Evolutionary conservation across 1,284 basidiomycete species (phyloP).

Genomic region (Anthracocystis panici-leucophaei): DNA sequence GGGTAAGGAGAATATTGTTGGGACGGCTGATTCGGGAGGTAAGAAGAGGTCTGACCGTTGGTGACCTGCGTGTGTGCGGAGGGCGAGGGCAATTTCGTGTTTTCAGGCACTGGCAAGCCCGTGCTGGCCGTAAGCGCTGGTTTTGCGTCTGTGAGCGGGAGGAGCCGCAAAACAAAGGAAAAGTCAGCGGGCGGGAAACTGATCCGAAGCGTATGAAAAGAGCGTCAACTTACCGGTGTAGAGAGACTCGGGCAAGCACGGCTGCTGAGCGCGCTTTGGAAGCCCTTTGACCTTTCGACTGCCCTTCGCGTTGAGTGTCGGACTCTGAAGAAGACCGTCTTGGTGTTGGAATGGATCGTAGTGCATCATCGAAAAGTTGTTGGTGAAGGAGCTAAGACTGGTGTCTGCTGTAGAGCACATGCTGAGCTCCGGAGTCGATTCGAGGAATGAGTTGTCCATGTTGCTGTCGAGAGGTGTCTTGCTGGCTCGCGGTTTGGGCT

Average conservation of each 20-base stretch:
- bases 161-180: neutral
- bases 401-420: conserved; percentile 41
- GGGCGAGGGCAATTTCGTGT: neutral
- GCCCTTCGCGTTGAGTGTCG: conserved; percentile 20
- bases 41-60: conserved; percentile 16
- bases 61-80: conserved; percentile 4
- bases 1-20: conserved; percentile 1
- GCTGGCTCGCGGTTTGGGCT: conserved; percentile 20
- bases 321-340: conserved; percentile 16
- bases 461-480: conserved; percentile 13
- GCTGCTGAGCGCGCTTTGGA: conserved; percentile 25
- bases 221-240: conserved; percentile 13
- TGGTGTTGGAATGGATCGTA: conserved; percentile 21
- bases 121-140: conserved; percentile 6
- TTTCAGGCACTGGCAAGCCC: conserved; percentile 11
- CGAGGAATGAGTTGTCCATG: neutral
- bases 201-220: neutral
- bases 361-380: conserved; percentile 23
- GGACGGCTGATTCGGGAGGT: neutral
- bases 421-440: conserved; percentile 41
- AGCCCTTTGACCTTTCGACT: conserved; percentile 31
- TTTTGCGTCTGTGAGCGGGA: conserved; percentile 10
- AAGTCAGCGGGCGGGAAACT: neutral
- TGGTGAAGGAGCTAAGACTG: conserved; percentile 22
- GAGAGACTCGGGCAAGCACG: conserved; percentile 1